Evolutionary conservation across 2,329 filamentous ascomycete genomes (phyloP).

Genomic region (Colletotrichum sp.): DNA sequence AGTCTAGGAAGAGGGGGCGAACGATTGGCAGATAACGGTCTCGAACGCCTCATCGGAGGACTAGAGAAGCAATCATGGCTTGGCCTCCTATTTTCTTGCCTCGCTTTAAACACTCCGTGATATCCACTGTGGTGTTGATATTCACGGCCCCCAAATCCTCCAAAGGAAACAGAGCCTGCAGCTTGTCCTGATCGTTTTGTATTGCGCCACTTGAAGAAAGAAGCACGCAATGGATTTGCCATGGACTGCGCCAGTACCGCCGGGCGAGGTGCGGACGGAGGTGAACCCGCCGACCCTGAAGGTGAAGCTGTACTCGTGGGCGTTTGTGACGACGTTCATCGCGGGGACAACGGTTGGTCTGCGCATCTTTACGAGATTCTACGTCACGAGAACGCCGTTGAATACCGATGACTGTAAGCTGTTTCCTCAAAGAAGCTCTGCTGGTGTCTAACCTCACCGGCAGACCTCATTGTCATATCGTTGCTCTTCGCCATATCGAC

Average conservation of each 20-base stretch:
- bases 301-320: conserved; percentile 25
- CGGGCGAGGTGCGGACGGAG: conserved; percentile 27
- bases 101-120: not conserved
- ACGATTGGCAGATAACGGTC: not conserved
- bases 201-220: not conserved
- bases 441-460: not conserved
- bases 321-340: conserved; percentile 26
- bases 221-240: not conserved
- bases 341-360: conserved; percentile 27
- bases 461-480: conserved; percentile 25
- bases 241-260: conserved; percentile 8
- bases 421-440: not conserved
- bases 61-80: not conserved
- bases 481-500: conserved; percentile 28
- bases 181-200: not conserved
- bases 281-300: conserved; percentile 19
- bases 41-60: not conserved
- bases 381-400: conserved; percentile 29
- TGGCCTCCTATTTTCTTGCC: not conserved
- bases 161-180: not conserved
- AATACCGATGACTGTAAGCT: conserved; percentile 33
- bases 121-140: not conserved
- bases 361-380: conserved; percentile 31
- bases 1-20: not conserved
- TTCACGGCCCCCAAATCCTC: not conserved